Base-by-base conservation (phyloP, 2,329 filamentous ascomycete species). In the Colletotrichum spinosum region DNA sequence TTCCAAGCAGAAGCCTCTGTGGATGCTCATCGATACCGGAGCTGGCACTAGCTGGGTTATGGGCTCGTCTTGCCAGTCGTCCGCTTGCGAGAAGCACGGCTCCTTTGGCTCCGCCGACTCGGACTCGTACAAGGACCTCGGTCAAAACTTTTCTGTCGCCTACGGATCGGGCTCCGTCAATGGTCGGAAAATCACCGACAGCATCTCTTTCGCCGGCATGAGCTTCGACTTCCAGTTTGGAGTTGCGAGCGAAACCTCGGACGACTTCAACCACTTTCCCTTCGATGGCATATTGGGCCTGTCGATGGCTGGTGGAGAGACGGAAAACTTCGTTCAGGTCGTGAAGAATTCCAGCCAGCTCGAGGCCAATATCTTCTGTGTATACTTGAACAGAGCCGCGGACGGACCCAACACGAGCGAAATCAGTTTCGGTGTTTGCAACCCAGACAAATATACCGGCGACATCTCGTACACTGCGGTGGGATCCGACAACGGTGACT, bases 271-370 rank as follows among this genome's bases (percentile, higher is more conserved):
- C 35, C 85, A 86, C 56, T 97, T 95, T 71, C 91, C 92, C 2
- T 94, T 97, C 77, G 94, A 97, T 75, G 94, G 94, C 33, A 97
- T 97, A 53, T 80, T 97, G 3, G 94, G 93, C 4, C 79, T 97
- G 33, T 91, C 92, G 13, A 88, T 90, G 70, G 85, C 84, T 67
- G 80, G 83, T 10, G 85, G 85, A 3, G 81, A 80, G 41, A 84
- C 85, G 6, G 86, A 91, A 17, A 92, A 89, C 49, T 89, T 96
- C 70, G 82, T 96, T 74, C 82, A 90, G 44, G 79, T 84, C 2
- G 77, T 97, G 49, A 80, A 82, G 13, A 72, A 84, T 2, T 81
- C 85, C n/a, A 83, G 85, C 25, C 72, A 86, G 17, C 79, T 96
- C 48, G 70, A 79, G 12, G 73, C 86, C 6, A 93, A 92, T 73